Base-by-base conservation (phyloP, 2,329 filamentous ascomycete genomes). In the Epichloe typhina region DNA sequence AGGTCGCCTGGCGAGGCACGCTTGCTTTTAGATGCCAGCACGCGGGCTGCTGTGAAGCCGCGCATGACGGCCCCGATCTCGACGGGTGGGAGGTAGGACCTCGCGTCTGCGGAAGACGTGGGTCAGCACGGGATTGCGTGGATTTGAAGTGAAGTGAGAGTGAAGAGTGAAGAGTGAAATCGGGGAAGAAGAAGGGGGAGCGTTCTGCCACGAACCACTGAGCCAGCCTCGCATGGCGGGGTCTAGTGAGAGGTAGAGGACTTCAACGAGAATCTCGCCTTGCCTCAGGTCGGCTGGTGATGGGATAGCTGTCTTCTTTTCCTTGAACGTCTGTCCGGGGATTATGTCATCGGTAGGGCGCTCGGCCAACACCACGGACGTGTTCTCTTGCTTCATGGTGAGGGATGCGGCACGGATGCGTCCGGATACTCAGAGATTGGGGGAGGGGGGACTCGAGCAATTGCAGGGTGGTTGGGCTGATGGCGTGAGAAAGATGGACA, bases 211-310 rank as follows among this genome's bases (percentile, higher is more conserved):
- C 66, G 35, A 56, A 77, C 74, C 74, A 55, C 77, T 83, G 19
- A 88, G 66, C 82, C 82, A 87, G 52, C 79, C 79, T 58, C 84
- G 76, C 83, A 87, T 87, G n/a, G 84, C 83, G 1, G 84, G 84
- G 65, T 88, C 84, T 39, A 88, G 72, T 9, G 80, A 83, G 43
- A 86, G 72, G 60, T 86, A 87, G 53, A 84, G 65, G 1, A 65
- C 63, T 63, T 79, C 75, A 43, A 79, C 65, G 47, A 88, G 72
- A 50, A 87, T 71, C 61, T 87, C 69, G 56, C 82, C 82, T 70
- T 81, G 75, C 62, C 82, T 74, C 41, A 84, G 71, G 53, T 77
- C 71, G 35, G 67, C 66, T 19, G 71, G 69, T 7, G 73, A 67
- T 57, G 77, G 76, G 4, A 77, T 70, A 1, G 76, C 69, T 1